A percentile compares a stretch with the other conserved stretches of the same genome.
Conservation (phyloP, 2,329 filamentous ascomycete genomes). For the Paecilomyces variotii region DNA sequence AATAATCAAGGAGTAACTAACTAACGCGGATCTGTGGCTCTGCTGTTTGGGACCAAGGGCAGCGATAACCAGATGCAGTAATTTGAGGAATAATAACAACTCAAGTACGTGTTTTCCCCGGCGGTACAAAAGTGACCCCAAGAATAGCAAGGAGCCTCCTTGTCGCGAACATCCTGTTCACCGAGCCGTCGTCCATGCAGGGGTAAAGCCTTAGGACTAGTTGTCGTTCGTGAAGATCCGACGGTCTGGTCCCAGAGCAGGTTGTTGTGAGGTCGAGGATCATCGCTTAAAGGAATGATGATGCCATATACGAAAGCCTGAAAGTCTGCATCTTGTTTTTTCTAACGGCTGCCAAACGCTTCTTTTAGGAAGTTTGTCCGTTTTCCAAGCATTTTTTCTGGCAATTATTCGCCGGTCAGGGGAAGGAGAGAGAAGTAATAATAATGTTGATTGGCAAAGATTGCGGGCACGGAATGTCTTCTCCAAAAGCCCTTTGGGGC, state of each 20-base stretch:
- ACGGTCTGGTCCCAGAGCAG: neutral
- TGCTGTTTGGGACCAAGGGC: neutral
- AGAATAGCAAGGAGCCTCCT: neutral
- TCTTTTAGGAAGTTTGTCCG: neutral
- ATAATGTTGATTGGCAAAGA: constrained; percentile 2
- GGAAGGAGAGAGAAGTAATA: neutral
- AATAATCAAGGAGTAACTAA: neutral
- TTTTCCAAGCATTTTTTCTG: neutral
- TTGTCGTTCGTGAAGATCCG: neutral
- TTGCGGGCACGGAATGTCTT: constrained; percentile 11
- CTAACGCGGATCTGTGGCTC: neutral
- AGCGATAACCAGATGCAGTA: neutral
- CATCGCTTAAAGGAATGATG: neutral
- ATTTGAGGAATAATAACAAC: neutral
- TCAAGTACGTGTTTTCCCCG: neutral
- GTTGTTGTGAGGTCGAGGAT: neutral
- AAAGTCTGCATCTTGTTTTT: neutral
- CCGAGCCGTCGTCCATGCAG: neutral
- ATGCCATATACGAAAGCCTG: neutral
- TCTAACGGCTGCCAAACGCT: neutral
- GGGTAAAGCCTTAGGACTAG: neutral
- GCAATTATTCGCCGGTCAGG: neutral
- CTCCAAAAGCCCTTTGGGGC: neutral
- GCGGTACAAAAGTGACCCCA: neutral
- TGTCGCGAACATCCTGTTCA: neutral